These are phyloP conservation scores for Elaeis guineensis DNA, from an alignment of 176 grass and related monocot species.

Conservation along the genomic window DNA sequence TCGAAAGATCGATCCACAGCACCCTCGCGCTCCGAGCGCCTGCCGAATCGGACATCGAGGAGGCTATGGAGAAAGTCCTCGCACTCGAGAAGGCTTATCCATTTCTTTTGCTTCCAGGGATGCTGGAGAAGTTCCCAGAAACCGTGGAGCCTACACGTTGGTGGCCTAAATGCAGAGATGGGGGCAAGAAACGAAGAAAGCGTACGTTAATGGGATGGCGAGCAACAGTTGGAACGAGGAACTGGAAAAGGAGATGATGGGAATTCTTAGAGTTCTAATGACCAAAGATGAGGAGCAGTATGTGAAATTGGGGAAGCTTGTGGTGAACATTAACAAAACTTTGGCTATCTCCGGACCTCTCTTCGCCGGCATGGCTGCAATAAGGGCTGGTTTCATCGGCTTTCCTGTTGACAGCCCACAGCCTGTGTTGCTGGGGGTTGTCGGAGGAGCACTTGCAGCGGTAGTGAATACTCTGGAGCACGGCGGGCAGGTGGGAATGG, in stretches of 20 bases:
- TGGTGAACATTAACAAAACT: slow-evolving; percentile 11
- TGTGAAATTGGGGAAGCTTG: slow-evolving; percentile 10
- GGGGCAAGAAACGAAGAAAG: background rate
- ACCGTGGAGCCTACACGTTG: slow-evolving; percentile 31
- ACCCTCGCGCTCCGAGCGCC: background rate
- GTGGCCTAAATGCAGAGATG: slow-evolving; percentile 31
- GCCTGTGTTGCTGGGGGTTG: slow-evolving; percentile 1
- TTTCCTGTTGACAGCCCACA: background rate
- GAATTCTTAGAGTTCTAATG: slow-evolving; percentile 28
- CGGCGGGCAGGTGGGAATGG: slow-evolving; percentile 45
- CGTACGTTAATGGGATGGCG: no score
- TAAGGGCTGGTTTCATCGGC: slow-evolving; percentile 23
- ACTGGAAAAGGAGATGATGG: slow-evolving; percentile 48
- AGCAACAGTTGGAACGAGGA: slow-evolving; percentile 44
- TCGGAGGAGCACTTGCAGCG: slow-evolving; percentile 25
- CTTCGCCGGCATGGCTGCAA: slow-evolving; percentile 20
- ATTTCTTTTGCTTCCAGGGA: slow-evolving; percentile 23
- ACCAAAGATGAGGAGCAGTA: slow-evolving; percentile 39
- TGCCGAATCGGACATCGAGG: background rate
- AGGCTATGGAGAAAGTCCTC: slow-evolving; percentile 25
- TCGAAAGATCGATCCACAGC: slow-evolving; percentile 25
- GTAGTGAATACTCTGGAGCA: slow-evolving; percentile 47
- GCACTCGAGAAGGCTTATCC: slow-evolving; percentile 51
- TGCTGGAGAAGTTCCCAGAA: slow-evolving; percentile 59
- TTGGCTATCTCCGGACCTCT: slow-evolving; percentile 29